Evolutionary conservation across 2,329 filamentous ascomycete species (phyloP).

Genomic region (Colletotrichum brevisporum): DNA sequence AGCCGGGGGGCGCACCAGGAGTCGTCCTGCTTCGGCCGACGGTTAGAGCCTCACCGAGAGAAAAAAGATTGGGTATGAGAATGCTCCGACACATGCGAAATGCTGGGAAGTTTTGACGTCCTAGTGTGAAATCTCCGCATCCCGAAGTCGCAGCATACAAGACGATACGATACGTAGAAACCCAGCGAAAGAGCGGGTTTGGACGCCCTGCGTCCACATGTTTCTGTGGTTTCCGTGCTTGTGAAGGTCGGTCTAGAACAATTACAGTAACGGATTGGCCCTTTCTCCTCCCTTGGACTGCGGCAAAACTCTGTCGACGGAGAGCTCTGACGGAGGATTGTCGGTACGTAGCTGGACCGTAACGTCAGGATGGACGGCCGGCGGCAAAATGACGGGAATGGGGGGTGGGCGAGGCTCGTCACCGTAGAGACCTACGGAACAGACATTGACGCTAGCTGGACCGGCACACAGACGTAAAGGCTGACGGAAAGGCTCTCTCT

Average conservation of each 20-base stretch:
- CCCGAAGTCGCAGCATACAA: background rate
- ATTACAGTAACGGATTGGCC: conserved; percentile 29
- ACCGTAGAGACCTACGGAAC: conserved; percentile 6
- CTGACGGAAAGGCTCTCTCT: conserved; percentile 30
- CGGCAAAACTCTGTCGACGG: conserved; percentile 8
- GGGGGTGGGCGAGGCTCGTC: conserved; percentile 14
- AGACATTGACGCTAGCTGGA: background rate
- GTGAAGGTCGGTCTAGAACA: conserved; percentile 12
- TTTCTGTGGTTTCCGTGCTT: conserved; percentile 8
- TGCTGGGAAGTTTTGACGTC: conserved; percentile 1
- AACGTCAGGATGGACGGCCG: conserved; percentile 19
- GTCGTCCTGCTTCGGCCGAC: background rate
- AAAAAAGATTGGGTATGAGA: conserved; percentile 17
- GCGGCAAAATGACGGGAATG: conserved; percentile 1
- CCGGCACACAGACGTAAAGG: conserved; percentile 38
- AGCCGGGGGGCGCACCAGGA: conserved; percentile 9
- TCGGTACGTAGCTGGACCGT: conserved; percentile 26
- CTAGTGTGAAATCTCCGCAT: background rate
- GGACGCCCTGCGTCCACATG: conserved; percentile 1
- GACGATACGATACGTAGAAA: background rate
- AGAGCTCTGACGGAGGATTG: conserved; percentile 29
- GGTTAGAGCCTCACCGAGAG: conserved; percentile 25
- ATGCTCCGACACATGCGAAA: conserved; percentile 2
- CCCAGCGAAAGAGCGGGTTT: conserved; percentile 21
- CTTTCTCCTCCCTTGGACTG: conserved; percentile 17